phyloP scores from a whole-genome alignment of 1,284 basidiomycete species.

The Sparassis latifolia region DNA sequence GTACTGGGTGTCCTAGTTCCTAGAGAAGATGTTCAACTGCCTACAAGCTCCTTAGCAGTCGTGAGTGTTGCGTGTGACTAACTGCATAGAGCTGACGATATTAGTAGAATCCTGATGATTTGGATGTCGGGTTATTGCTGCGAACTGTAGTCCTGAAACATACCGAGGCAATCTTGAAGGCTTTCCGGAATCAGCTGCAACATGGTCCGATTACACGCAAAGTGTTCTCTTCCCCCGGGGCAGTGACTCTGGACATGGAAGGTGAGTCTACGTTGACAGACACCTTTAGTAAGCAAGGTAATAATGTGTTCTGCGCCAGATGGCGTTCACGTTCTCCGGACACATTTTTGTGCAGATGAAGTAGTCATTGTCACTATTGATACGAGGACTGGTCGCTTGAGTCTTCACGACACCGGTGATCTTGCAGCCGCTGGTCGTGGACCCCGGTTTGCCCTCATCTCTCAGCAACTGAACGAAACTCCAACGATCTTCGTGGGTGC shows the following conservation, averaged over 20 bases:
- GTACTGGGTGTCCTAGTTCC: slow-evolving; percentile 52
- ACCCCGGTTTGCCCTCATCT: slow-evolving; percentile 47
- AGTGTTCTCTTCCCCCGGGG: slow-evolving; percentile 55
- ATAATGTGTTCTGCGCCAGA: slow-evolving; percentile 26
- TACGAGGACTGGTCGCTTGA: slow-evolving; percentile 63
- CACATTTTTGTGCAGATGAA: slow-evolving; percentile 68
- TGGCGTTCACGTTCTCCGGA: slow-evolving; percentile 48
- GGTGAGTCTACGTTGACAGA: slow-evolving; percentile 31
- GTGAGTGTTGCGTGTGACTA: slow-evolving; percentile 23
- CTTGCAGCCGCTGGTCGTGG: slow-evolving; percentile 66
- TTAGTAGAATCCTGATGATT: slow-evolving; percentile 50
- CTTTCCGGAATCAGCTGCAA: slow-evolving; percentile 48
- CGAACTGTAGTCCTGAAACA: slow-evolving; percentile 54
- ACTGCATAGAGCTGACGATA: not conserved
- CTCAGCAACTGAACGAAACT: slow-evolving; percentile 57
- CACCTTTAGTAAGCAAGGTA: not conserved
- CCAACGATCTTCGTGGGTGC: slow-evolving; percentile 48
- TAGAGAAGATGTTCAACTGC: slow-evolving; percentile 33
- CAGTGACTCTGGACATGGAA: slow-evolving; percentile 45
- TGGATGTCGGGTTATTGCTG: slow-evolving; percentile 67
- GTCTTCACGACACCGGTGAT: slow-evolving; percentile 67
- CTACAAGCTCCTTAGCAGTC: slow-evolving; percentile 39
- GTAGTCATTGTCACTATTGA: slow-evolving; percentile 67
- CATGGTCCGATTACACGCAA: slow-evolving; percentile 35
- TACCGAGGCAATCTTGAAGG: slow-evolving; percentile 48